Evolutionary conservation across 306 rosid genomes (phyloP), one percentile per base, ranked within the genome.

Genomic region (Alnus rubra): DNA sequence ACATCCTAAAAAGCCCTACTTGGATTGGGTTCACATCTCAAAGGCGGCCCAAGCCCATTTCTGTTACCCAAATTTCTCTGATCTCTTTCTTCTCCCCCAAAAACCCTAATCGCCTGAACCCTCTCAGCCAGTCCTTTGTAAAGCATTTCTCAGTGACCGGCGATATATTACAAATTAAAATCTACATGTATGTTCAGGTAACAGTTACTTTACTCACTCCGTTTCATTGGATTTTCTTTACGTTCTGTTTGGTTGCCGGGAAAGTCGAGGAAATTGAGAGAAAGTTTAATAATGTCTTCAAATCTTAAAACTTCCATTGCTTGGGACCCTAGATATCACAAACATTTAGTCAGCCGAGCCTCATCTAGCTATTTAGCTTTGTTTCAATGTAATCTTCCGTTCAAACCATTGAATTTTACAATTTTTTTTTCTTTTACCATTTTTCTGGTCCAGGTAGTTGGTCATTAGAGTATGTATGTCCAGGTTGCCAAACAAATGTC

Each of bases 161-260:
- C 12, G 51, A 67, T 7, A n/a, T 67, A 67, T 28, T 4, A 16
- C 6, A 30, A 37, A 9, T 59, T 15, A 59, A 59, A n/a, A 58
- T 7, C 44, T 63, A 63, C 45, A 33, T 63, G 69, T 63, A 63
- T 63, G 69, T 63, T 63, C 69, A 63, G 69, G 69, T 63, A 53
- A 33, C n/a, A 14, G n/a, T 31, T 14, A 63, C 45, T 63, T 62
- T 12, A 12, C 44, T 19, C n/a, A 30, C 42, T 14, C 37, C 11
- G 69, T 33, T 14, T 6, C 23, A 0, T 33, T 63, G 33, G 30
- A 18, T n/a, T 56, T n/a, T 56, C 31, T 4, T 19, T 56, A 19
- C 31, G 31, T 18, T 56, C 63, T 2, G 63, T 19, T 56, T 56
- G 63, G 63, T 56, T 19, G 5, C 63, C 13, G 33, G 10, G 3